phyloP scores from a whole-genome alignment of 768 basidiomycete species.

The Hygrophoropsis aurantiaca region DNA sequence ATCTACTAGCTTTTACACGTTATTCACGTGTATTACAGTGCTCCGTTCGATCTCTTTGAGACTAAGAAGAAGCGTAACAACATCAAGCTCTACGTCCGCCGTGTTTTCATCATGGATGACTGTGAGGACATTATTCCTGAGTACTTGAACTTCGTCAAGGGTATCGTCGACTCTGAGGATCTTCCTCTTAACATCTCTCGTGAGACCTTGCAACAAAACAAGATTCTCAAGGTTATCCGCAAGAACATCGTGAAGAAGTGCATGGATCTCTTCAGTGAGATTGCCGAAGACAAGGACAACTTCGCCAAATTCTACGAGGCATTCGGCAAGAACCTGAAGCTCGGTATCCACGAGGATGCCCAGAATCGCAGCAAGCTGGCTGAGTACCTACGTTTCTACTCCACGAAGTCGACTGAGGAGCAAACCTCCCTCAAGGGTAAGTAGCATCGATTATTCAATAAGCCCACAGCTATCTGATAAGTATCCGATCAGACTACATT shows the following conservation, averaged over 20 bases:
- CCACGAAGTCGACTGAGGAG: slow-evolving; percentile 92
- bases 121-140: slow-evolving; percentile 99
- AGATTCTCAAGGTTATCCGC: slow-evolving; percentile 99
- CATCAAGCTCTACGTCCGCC: slow-evolving; percentile 99
- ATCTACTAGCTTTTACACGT: not conserved
- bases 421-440: slow-evolving; percentile 89
- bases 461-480: not conserved
- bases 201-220: slow-evolving; percentile 99
- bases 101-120: slow-evolving; percentile 99
- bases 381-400: slow-evolving; percentile 98
- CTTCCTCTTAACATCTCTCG: slow-evolving; percentile 99
- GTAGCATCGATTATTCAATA: slow-evolving; percentile 14
- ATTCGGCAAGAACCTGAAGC: slow-evolving; percentile 99
- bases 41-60: slow-evolving; percentile 99
- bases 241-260: slow-evolving; percentile 99
- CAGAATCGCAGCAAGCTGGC: slow-evolving; percentile 99
- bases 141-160: slow-evolving; percentile 99
- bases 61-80: slow-evolving; percentile 99
- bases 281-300: slow-evolving; percentile 99
- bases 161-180: slow-evolving; percentile 99
- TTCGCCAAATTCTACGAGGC: slow-evolving; percentile 96
- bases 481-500: slow-evolving; percentile 76
- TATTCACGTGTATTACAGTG: slow-evolving; percentile 44
- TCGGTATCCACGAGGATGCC: slow-evolving; percentile 98
- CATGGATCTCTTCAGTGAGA: slow-evolving; percentile 91